Percentiles rank a stretch among this genome's conserved stretches.
These are phyloP conservation scores for Eucalyptus regnans DNA, from an alignment of 345 rosid genomes.

Conservation along the genomic window DNA sequence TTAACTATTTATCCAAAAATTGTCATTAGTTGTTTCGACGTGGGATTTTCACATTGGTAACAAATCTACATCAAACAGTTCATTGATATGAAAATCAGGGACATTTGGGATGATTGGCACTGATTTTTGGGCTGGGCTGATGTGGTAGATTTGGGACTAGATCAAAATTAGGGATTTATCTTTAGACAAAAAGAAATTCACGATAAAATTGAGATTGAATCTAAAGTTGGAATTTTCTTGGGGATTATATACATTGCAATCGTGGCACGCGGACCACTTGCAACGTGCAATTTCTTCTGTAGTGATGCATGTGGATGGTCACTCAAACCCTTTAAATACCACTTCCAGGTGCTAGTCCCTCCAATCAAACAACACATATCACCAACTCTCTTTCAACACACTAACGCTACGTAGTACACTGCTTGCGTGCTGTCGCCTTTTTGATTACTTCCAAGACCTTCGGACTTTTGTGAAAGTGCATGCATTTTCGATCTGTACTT, in stretches of 20 bases:
- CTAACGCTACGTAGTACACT: not conserved
- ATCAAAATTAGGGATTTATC: not conserved
- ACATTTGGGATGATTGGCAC: not conserved
- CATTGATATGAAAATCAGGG: not conserved
- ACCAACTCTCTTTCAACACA: not conserved
- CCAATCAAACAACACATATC: not conserved
- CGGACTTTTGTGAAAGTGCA: no score
- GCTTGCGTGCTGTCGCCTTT: no score
- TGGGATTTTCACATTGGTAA: not conserved
- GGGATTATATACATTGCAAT: not conserved
- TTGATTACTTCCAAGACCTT: no score
- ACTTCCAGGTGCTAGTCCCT: not conserved
- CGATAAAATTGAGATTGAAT: not conserved
- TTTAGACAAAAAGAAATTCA: not conserved
- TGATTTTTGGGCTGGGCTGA: not conserved
- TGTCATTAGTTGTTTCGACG: not conserved
- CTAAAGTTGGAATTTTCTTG: not conserved
- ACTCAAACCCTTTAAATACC: not conserved
- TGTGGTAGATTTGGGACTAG: not conserved
- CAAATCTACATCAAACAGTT: rapidly evolving
- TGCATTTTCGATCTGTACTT: no score
- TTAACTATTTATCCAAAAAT: not conserved
- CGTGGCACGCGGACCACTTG: not conserved
- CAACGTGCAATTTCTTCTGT: not conserved
- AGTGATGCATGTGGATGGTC: not conserved